A percentile compares a stretch with the other conserved stretches of the same genome.
These are phyloP conservation scores for Mycena metata DNA, from an alignment of 768 basidiomycete species.

Conservation along the genomic window DNA sequence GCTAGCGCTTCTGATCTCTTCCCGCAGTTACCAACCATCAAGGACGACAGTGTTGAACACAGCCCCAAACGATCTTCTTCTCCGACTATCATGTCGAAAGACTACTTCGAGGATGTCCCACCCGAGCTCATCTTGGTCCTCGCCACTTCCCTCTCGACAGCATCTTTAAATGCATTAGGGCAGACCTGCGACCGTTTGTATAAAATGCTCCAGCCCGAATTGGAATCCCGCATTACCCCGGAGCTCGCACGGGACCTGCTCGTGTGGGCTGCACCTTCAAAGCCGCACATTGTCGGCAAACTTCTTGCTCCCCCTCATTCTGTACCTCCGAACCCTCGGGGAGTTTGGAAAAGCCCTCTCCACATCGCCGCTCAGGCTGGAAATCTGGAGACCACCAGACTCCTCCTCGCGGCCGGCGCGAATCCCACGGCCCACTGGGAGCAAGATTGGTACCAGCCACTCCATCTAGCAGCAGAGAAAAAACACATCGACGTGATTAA, in stretches of 20 bases:
- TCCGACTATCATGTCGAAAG: not conserved
- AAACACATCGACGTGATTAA: too few relatives aligned
- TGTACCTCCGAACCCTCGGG: not conserved
- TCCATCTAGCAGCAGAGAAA: too few relatives aligned
- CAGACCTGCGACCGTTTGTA: too few relatives aligned
- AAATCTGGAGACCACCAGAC: not conserved
- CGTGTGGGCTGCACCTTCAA: not conserved
- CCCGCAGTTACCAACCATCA: too few relatives aligned
- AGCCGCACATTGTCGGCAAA: slow-evolving; percentile 15
- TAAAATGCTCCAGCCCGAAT: slow-evolving; percentile 21
- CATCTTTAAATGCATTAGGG: not conserved
- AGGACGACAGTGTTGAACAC: too few relatives aligned
- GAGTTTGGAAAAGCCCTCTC: not conserved
- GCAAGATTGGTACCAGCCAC: not conserved
- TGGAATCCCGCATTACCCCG: slow-evolving; percentile 17
- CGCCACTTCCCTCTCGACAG: not conserved
- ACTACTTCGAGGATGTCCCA: slow-evolving; percentile 13
- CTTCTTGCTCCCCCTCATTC: slow-evolving; percentile 18
- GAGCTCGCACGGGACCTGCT: not conserved
- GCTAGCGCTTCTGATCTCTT: too few relatives aligned
- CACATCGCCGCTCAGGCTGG: slow-evolving; percentile 4
- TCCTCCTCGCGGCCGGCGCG: slow-evolving; percentile 19
- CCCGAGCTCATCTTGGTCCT: slow-evolving; percentile 18
- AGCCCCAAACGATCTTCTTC: too few relatives aligned
- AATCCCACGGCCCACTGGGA: not conserved